Base-by-base conservation (phyloP, 2,329 filamentous ascomycete genomes). In the Catunica adiposa region DNA sequence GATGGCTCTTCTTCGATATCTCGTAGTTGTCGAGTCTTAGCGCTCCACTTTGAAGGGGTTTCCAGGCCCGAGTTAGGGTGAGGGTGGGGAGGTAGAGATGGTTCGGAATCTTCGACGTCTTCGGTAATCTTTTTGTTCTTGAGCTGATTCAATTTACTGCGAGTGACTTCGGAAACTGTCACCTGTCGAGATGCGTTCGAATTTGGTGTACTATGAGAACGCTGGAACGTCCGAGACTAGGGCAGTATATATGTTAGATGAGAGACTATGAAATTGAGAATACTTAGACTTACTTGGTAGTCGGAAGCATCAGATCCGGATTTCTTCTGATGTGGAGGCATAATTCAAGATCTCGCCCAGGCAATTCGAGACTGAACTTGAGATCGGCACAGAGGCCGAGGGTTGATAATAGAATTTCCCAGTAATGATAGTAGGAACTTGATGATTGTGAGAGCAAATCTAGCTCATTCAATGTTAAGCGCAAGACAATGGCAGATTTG, bases 101-200 rank as follows among this genome's bases (percentile, higher is more conserved):
- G 37, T 22, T 58, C 48, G 11, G 34, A 48, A 1, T 47, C 17
- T 22, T 55, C 56, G 14, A 52, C 59, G 59, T 62, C 61, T 23
- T 60, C 46, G 15, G 51, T 14, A 40, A 53, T 52, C 51, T 23
- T 54, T 53, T 72, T 69, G 60, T 79, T 82, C 56, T 77, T 76
- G 63, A 78, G 78, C 31, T 68, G 67, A 58, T 74, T 76, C 31
- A 83, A 70, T 62, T 82, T 83, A 60, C 70, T 77, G 63, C 78
- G 82, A 9, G 80, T 80, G 7, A 70, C 70, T 31, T 77, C 71
- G 40, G 80, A 82, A 11, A 80, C 70, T 17, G 74, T 68, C 9
- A 58, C 29, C 15, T 56, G 50, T 23, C 50, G 50, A 25, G 46
- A 29, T 6, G 53, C 37, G 20, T 40, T 50, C 15, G 34, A 51